Evolutionary conservation across 176 grass and related monocot genomes (phyloP).

Genomic region (Triticum aestivum): DNA sequence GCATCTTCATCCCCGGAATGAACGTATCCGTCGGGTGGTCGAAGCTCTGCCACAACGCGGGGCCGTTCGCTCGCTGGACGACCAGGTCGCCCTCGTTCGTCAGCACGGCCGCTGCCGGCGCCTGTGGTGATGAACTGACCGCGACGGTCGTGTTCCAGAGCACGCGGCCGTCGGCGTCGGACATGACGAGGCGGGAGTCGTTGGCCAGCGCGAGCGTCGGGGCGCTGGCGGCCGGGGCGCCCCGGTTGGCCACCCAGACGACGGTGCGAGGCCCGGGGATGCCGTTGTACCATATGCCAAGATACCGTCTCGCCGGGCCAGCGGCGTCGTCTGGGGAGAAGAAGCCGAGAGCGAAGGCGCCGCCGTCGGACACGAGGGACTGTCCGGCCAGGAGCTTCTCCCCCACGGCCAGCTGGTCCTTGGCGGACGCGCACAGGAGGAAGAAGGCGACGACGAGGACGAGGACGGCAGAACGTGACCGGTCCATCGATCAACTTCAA

Average conservation of each 20-base stretch:
- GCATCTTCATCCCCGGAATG: constrained; percentile 35
- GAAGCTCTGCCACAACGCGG: constrained; percentile 21
- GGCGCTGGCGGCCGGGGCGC: not conserved
- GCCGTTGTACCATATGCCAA: constrained; percentile 33
- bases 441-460: not conserved
- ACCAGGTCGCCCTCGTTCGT: constrained; percentile 47
- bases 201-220: not conserved
- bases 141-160: not conserved
- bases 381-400: not conserved
- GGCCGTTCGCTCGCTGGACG: not conserved
- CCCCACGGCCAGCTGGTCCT: constrained; percentile 11
- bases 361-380: constrained; percentile 2
- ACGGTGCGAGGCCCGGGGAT: constrained; percentile 7
- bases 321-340: not conserved
- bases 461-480: not conserved
- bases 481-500: constrained; percentile 1
- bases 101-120: not conserved
- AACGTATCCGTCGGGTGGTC: constrained; percentile 22
- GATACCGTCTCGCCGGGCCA: not conserved
- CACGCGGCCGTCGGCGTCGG: not conserved
- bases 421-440: constrained; percentile 4
- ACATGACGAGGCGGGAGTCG: not conserved
- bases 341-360: constrained; percentile 22
- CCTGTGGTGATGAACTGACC: not conserved
- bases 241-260: constrained; percentile 31